phyloP scores from a whole-genome alignment of 805 yeast species.

The Wickerhamiella occidentalis region DNA sequence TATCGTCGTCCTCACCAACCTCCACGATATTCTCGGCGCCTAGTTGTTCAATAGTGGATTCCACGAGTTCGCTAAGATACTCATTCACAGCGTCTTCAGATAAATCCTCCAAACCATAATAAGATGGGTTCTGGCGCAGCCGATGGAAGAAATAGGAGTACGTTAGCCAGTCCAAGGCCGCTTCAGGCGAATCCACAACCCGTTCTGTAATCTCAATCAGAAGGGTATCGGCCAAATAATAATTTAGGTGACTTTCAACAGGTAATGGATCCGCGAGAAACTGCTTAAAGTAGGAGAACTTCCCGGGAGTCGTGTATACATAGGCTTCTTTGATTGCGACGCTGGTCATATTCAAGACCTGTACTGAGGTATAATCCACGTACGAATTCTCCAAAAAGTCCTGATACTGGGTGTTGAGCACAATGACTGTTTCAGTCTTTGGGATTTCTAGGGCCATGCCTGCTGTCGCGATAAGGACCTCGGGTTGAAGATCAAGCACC shows the following conservation, averaged over 20 bases:
- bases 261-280: constrained; percentile 69
- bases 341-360: constrained; percentile 28
- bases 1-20: constrained; percentile 29
- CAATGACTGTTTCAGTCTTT: constrained; percentile 37
- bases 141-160: constrained; percentile 74
- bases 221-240: constrained; percentile 51
- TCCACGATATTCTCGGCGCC: constrained; percentile 47
- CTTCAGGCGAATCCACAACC: constrained; percentile 57
- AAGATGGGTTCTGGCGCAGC: constrained; percentile 72
- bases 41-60: constrained; percentile 53
- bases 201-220: constrained; percentile 61
- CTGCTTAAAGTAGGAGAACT: constrained; percentile 51
- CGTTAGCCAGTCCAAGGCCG: constrained; percentile 83
- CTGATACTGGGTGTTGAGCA: constrained; percentile 52
- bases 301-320: constrained; percentile 45
- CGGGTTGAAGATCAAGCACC: constrained; percentile 40
- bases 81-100: constrained; percentile 70
- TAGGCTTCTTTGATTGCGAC: constrained; percentile 28
- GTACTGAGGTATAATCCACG: constrained; percentile 54
- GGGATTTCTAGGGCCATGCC: constrained; percentile 36
- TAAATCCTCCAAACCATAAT: constrained; percentile 62
- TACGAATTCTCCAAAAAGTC: constrained; percentile 66
- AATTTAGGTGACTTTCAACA: constrained; percentile 61
- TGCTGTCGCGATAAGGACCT: constrained; percentile 47
- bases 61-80: constrained; percentile 73